Base-by-base conservation (phyloP, 345 rosid genomes). In the Populus deltoides region DNA sequence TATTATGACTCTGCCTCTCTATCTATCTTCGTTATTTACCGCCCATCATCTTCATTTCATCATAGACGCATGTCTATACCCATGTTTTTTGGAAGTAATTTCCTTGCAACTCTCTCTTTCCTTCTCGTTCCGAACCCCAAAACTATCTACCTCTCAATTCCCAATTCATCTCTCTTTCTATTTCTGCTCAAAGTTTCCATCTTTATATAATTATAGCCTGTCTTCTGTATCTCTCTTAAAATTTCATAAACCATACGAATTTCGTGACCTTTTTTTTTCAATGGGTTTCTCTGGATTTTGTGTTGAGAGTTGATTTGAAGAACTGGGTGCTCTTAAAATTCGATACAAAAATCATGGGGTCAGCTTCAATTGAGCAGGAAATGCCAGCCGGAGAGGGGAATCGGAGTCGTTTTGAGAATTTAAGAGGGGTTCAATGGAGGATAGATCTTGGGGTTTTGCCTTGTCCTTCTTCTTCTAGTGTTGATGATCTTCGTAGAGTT, bases 341-440 rank as follows among this genome's bases (percentile, higher is more conserved):
- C 24, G 65, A 25, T 59, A 59, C 10, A 31, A 9, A 59, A 10
- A 59, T 24, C 65, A 24, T 24, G 65, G 65, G 65, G 13, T 10
- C 29, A 59, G 65, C 65, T 59, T 59, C 65, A 24, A 24, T n/a
- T 59, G 65, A 24, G 65, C 65, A 59, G 29, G 65, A 59, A 59
- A 59, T 59, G 65, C 65, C 65, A 59, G 65, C 65, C 4, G 27
- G 29, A 59, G 65, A 59, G 65, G 65, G 29, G 29, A 59, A 2
- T 18, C n/a, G n/a, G 39, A 18, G 24, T 72, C 84, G 78, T 71
- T 83, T 87, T 78, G 81, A 70, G 35, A 87, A 86, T 73, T 89
- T 93, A 0, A 89, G 98, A 85, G 89, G 98, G 51, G 91, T 93
- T 1, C 90, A 81, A 71, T 96, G 99, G 99, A 97, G 99, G 39